Evolutionary conservation across 805 yeast genomes (phyloP).

Genomic region (Teunomyces funiuensis): DNA sequence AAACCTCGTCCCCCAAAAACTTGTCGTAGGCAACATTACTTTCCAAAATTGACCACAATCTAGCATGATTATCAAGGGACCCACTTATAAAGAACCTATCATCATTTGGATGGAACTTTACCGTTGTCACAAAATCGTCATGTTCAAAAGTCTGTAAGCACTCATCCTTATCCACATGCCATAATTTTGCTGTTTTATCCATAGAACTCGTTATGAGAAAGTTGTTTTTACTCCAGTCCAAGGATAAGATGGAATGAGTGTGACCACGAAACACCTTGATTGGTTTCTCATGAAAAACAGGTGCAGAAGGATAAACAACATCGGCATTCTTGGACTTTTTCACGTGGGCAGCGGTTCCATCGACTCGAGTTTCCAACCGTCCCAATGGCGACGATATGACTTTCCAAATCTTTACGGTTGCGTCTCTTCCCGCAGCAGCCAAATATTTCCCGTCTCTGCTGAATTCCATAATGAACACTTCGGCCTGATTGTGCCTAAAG

Average conservation of each 20-base stretch:
- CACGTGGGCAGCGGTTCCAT: not conserved
- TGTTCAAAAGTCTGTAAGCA: conserved; percentile 67
- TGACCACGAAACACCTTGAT: conserved; percentile 64
- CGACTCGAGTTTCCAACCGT: conserved; percentile 43
- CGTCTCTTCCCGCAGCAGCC: conserved; percentile 83
- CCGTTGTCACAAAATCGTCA: conserved; percentile 80
- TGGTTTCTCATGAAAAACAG: conserved; percentile 75
- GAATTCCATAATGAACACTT: conserved; percentile 75
- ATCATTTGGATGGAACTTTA: conserved; percentile 79
- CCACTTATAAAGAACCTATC: conserved; percentile 86
- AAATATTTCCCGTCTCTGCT: conserved; percentile 77
- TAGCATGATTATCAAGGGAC: conserved; percentile 68
- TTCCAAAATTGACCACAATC: conserved; percentile 87
- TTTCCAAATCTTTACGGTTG: conserved; percentile 70
- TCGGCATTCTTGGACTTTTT: conserved; percentile 19
- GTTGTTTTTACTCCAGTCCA: conserved; percentile 88
- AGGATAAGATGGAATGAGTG: conserved; percentile 62
- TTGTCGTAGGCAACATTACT: conserved; percentile 51
- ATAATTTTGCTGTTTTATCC: conserved; percentile 78
- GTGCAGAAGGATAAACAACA: conserved; percentile 52
- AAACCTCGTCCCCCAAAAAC: conserved; percentile 57
- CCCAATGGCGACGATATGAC: conserved; percentile 74
- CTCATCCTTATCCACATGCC: conserved; percentile 74
- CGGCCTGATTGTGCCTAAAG: conserved; percentile 25
- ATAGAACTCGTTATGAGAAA: conserved; percentile 78